Conservation (phyloP, 495 filamentous ascomycete genomes). For the Rusavskia elegans region DNA sequence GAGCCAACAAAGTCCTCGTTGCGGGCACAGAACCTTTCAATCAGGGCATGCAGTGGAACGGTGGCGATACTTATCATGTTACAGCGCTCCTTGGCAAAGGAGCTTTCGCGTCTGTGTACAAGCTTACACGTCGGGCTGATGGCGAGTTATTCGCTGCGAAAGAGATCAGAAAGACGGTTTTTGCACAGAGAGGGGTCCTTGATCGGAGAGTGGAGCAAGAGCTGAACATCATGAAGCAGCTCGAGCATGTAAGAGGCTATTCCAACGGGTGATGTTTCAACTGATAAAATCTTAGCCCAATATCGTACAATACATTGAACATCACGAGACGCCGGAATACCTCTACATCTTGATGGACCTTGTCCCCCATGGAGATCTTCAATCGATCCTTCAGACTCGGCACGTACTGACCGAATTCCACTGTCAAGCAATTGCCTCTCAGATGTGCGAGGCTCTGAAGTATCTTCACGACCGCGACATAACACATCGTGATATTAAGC, state of each 20-base stretch:
- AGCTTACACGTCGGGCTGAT: slow-evolving; percentile 61
- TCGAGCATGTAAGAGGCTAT: slow-evolving; percentile 55
- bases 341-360: slow-evolving; percentile 96
- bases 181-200: slow-evolving; percentile 73
- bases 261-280: not conserved
- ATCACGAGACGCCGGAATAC: slow-evolving; percentile 58
- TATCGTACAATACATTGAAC: slow-evolving; percentile 79
- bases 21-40: slow-evolving; percentile 22
- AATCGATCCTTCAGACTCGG: slow-evolving; percentile 43
- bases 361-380: slow-evolving; percentile 73
- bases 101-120: slow-evolving; percentile 85
- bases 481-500: slow-evolving; percentile 94
- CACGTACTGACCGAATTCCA: slow-evolving; percentile 45
- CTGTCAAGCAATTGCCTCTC: slow-evolving; percentile 52
- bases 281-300: slow-evolving; percentile 41
- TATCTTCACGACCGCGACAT: slow-evolving; percentile 78
- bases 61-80: slow-evolving; percentile 68
- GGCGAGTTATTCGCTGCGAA: slow-evolving; percentile 78
- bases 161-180: slow-evolving; percentile 73
- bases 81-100: slow-evolving; percentile 72
- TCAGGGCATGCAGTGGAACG: slow-evolving; percentile 61
- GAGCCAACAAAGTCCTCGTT: not conserved
- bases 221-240: slow-evolving; percentile 76
- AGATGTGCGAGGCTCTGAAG: slow-evolving; percentile 67
- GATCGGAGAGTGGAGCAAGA: slow-evolving; percentile 86